These are phyloP conservation scores for Ascochyta clinopodiicola DNA, from an alignment of 2,329 filamentous ascomycete genomes.

Conservation along the genomic window DNA sequence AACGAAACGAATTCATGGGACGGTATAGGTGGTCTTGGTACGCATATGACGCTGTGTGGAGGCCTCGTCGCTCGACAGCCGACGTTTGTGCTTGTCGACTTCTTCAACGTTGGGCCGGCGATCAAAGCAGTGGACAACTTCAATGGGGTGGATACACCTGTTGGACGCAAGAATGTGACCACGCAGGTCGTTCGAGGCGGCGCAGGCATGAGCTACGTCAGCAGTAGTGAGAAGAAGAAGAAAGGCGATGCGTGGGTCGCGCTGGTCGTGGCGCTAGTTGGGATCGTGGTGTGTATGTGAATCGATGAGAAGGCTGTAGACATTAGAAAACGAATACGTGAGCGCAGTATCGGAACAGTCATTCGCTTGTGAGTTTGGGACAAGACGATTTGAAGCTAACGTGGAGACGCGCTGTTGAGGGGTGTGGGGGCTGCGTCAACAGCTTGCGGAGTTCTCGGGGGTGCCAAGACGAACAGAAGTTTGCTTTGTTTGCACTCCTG, in stretches of 20 bases:
- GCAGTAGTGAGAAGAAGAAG: constrained; percentile 7
- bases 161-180: constrained; percentile 51
- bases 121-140: constrained; percentile 71
- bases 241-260: constrained; percentile 6
- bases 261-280: constrained; percentile 6
- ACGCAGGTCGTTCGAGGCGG: constrained; percentile 6
- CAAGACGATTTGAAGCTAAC: neutral
- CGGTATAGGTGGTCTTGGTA: constrained; percentile 60
- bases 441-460: constrained; percentile 29
- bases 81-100: constrained; percentile 77
- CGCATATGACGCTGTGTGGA: constrained; percentile 47
- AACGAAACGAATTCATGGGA: constrained; percentile 69
- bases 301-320: no score
- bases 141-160: constrained; percentile 61
- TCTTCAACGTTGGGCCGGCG: constrained; percentile 74
- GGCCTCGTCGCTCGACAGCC: constrained; percentile 67
- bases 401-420: neutral
- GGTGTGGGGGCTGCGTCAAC: neutral
- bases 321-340: no score
- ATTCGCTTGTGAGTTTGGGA: neutral
- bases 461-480: constrained; percentile 28
- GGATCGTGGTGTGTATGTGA: constrained; percentile 1
- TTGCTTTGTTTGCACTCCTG: constrained; percentile 23
- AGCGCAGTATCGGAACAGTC: no score
- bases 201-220: constrained; percentile 6